These are phyloP conservation scores for Galeopsis tetrahit DNA, from an alignment of 257 asterid genomes.

Conservation along the genomic window DNA sequence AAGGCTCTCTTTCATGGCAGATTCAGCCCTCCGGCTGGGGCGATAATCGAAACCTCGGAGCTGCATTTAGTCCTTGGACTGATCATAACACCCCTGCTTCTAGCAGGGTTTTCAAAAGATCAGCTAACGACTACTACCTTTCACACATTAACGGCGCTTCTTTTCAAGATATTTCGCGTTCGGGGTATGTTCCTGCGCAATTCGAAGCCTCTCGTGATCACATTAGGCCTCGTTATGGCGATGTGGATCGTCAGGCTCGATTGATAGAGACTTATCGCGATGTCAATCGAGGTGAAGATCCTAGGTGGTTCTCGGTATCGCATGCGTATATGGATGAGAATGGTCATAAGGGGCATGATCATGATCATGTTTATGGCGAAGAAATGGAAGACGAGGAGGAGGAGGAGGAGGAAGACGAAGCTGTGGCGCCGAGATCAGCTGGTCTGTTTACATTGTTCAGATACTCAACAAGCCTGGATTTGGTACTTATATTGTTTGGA, in stretches of 20 bases:
- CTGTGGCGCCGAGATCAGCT: constrained; percentile 41
- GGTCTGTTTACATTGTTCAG: constrained; percentile 70
- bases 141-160: constrained; percentile 45
- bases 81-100: constrained; percentile 33
- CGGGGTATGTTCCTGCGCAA: constrained; percentile 42
- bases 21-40: constrained; percentile 63
- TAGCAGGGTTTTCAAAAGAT: constrained; percentile 53
- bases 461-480: constrained; percentile 68
- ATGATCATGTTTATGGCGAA: not conserved
- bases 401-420: constrained; percentile 58
- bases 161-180: constrained; percentile 38
- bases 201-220: constrained; percentile 14
- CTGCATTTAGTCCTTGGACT: constrained; percentile 68
- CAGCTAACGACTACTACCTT: constrained; percentile 71
- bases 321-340: constrained; percentile 44
- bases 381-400: constrained; percentile 34
- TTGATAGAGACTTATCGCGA: constrained; percentile 45
- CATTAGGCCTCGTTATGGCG: constrained; percentile 34
- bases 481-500: constrained; percentile 66
- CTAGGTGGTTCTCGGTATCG: constrained; percentile 56
- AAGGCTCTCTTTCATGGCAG: constrained; percentile 76
- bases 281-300: constrained; percentile 34
- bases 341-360: constrained; percentile 20
- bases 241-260: constrained; percentile 45
- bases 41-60: constrained; percentile 59